Evolutionary conservation across 1,284 basidiomycete species (phyloP).

Genomic region (Boletus smithii): DNA sequence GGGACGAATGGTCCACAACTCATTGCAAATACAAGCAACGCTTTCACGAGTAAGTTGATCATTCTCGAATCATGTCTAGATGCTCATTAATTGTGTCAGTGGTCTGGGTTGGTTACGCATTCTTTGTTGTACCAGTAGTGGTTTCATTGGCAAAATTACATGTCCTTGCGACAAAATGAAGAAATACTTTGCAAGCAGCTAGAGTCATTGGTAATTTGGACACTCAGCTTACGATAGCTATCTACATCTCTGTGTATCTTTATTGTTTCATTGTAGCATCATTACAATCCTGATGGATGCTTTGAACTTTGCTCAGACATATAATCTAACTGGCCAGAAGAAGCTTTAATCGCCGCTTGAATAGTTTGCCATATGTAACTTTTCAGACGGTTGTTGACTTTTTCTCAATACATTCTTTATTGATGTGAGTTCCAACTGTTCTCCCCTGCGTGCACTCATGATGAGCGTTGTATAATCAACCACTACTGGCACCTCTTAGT

Average conservation of each 20-base stretch:
- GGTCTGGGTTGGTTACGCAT: constrained; percentile 74
- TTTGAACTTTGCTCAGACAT: too few relatives aligned
- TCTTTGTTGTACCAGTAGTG: constrained; percentile 67
- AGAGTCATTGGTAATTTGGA: constrained; percentile 5
- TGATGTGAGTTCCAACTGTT: constrained; percentile 24
- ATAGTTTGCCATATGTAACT: background rate
- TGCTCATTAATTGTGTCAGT: constrained; percentile 40
- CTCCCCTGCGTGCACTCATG: constrained; percentile 37
- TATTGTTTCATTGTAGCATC: too few relatives aligned
- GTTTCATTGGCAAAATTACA: constrained; percentile 70
- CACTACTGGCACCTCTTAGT: constrained; percentile 86
- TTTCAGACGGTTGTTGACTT: background rate
- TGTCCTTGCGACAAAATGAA: constrained; percentile 45
- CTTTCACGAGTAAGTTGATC: constrained; percentile 63
- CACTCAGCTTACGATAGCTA: background rate
- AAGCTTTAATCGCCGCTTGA: constrained; percentile 28
- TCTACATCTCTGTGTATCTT: too few relatives aligned
- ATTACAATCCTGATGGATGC: too few relatives aligned
- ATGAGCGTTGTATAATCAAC: constrained; percentile 76
- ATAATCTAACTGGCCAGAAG: too few relatives aligned
- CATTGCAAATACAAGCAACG: constrained; percentile 64
- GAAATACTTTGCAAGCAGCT: background rate
- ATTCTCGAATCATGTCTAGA: constrained; percentile 1
- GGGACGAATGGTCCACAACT: constrained; percentile 55
- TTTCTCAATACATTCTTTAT: background rate